phyloP scores from a whole-genome alignment of 2,329 filamentous ascomycete species.

The Colletotrichum sp. region DNA sequence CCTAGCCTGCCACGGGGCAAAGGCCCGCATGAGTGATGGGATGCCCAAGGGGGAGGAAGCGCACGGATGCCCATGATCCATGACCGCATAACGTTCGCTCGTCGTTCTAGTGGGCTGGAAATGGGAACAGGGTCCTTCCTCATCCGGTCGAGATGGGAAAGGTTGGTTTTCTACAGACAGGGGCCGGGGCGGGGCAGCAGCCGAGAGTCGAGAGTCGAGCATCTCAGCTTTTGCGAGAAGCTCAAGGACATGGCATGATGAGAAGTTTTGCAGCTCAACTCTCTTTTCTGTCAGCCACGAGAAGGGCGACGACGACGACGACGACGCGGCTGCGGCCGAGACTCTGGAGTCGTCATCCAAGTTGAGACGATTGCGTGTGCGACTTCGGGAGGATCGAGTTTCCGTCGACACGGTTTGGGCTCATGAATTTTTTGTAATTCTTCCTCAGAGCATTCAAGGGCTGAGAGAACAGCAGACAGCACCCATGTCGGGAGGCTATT shows the following conservation, averaged over 20 bases:
- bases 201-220: neutral
- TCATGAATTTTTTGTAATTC: neutral
- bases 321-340: neutral
- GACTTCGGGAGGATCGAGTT: neutral
- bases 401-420: neutral
- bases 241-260: constrained; percentile 5
- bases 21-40: constrained; percentile 13
- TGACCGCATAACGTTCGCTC: constrained; percentile 14
- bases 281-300: neutral
- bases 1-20: constrained; percentile 8
- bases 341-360: constrained; percentile 9
- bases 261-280: neutral
- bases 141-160: constrained; percentile 15
- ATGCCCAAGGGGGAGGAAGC: neutral
- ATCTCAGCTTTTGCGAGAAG: neutral
- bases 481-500: constrained; percentile 16
- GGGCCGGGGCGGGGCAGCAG: neutral
- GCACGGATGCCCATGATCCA: constrained; percentile 17
- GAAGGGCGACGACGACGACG: neutral
- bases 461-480: neutral
- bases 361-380: constrained; percentile 16
- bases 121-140: constrained; percentile 20
- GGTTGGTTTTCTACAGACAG: neutral
- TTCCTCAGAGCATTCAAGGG: neutral
- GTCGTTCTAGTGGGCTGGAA: neutral